Percentiles rank a stretch among this genome's conserved stretches.
Evolutionary conservation across 371 early-diverging fungal genomes (phyloP).

Genomic region (Apophysomyces trapeziformis): DNA sequence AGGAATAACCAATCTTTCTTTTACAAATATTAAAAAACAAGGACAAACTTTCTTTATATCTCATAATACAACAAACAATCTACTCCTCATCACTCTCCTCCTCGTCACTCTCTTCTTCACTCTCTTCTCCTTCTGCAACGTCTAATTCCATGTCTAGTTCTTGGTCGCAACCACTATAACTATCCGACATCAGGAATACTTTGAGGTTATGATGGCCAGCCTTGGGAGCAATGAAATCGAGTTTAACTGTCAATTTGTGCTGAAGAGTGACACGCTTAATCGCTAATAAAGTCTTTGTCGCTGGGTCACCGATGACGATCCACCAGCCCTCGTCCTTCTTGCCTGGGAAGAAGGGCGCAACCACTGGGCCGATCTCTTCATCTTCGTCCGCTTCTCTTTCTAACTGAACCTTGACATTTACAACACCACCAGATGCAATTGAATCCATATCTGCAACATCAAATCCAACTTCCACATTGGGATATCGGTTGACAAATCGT

Average conservation of each 20-base stretch:
- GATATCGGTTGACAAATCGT: constrained; percentile 90
- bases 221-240: constrained; percentile 87
- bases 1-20: too few relatives aligned
- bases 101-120: constrained; percentile 50
- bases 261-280: constrained; percentile 90
- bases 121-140: constrained; percentile 67
- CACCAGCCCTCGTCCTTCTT: constrained; percentile 97
- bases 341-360: constrained; percentile 93
- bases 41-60: too few relatives aligned
- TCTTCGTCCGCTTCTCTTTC: constrained; percentile 82
- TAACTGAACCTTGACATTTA: constrained; percentile 68
- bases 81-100: constrained; percentile 31
- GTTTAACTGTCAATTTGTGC: constrained; percentile 62
- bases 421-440: constrained; percentile 63
- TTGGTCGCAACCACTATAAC: constrained; percentile 93
- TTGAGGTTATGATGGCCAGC: constrained; percentile 72
- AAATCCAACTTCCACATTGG: constrained; percentile 84
- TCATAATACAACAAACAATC: not conserved
- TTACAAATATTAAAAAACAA: too few relatives aligned
- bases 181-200: constrained; percentile 92
- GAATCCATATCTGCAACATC: constrained; percentile 69
- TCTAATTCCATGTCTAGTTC: constrained; percentile 82
- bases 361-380: constrained; percentile 69
- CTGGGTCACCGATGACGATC: constrained; percentile 89
- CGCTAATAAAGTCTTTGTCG: constrained; percentile 78